Evolutionary conservation across 2,329 filamentous ascomycete genomes (phyloP), one percentile per base, ranked within the genome.

Genomic region (Beauveria scarabaeidicola): DNA sequence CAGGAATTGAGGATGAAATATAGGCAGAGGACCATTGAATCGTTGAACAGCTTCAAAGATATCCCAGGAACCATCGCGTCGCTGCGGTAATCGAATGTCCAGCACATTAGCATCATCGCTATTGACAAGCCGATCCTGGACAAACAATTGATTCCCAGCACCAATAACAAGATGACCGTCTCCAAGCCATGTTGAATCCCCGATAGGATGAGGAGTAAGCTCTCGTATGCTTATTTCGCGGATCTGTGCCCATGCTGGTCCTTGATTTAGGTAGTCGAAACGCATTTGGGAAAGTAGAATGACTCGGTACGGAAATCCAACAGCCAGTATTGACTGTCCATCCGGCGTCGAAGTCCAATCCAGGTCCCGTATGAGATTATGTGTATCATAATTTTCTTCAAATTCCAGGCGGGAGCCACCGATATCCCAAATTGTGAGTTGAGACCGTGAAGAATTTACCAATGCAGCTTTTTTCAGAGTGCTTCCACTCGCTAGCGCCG

Each of bases 271-370:
- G 69, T 96, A 96, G 72, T 96, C 91, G 68, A 94, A 97, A 13
- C 92, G 88, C 75, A 96, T 86, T 69, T 97, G 91, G 6, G 89
- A 87, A 27, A 96, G 81, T 2, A 97, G 78, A 32, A 95, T 74
- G 5, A 97, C 87, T 60, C 88, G 85, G 64, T 92, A 89, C n/a
- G 88, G 87, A 68, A 96, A 96, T 0, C 92, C 91, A n/a, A 97
- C 90, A 1, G 92, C 90, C 21, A 97, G 78, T 59, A 97, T 91
- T 1, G 90, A 93, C 68, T 96, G 91, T 52, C 85, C 86, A 70
- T 96, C 90, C 0, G 91, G 91, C 0, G 92, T 96, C 3, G 90
- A 93, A 1, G 91, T 93, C 93, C 93, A 97, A 71, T 96, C 91
- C 13, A 97, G 81, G 71, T 96, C 92, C 63, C 88, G 85, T 44